Base-by-base conservation (phyloP, 2,329 filamentous ascomycete genomes). In the Trichoderma koningii region DNA sequence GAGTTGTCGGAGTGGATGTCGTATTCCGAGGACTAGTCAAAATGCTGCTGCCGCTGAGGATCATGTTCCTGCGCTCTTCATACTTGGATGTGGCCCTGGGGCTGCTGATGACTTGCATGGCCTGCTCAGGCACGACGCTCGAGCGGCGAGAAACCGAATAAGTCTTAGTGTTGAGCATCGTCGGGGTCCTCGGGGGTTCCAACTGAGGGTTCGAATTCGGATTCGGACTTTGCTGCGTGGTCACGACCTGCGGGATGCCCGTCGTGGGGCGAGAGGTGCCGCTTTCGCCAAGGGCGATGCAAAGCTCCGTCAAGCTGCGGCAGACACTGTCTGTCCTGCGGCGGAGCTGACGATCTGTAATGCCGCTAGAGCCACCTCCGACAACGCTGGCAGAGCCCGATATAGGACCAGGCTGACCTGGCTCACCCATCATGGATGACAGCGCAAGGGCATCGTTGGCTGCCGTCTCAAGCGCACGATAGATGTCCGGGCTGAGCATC, bases 301-400 rank as follows among this genome's bases (percentile, higher is more conserved):
- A 97, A 7, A 99, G 82, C 76, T 99, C 95, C 0, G 94, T 98
- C 69, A 99, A 79, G 72, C 91, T 95, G 62, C 94, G 89, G 75
- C 95, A 98, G 74, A 99, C 87, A 73, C 90, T 93, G 74, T 99
- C 94, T 30, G 92, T 92, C 76, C 97, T 97, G 68, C 94, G 87
- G 55, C 93, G 87, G 17, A 97, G 82, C 74, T 96, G 92, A 57
- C 95, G 87, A 74, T 99, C 94, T 1, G 91, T 89, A 12, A 88
- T 78, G 0, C 81, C 81, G 14, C 78, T 77, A 41, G 79, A 77
- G 34, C 88, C 19, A 26, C 57, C 38, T 5, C 45, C 42, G 65
- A 88, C 84, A 57, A 83, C 81, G 71, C 88, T 89, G 14, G 86
- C 85, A 50, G 85, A 87, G 66, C 89, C 88, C 0, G 89, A 88